Evolutionary conservation across 2,329 filamentous ascomycete genomes (phyloP).

Genomic region (Immersiporthe knoxdaviesiana): DNA sequence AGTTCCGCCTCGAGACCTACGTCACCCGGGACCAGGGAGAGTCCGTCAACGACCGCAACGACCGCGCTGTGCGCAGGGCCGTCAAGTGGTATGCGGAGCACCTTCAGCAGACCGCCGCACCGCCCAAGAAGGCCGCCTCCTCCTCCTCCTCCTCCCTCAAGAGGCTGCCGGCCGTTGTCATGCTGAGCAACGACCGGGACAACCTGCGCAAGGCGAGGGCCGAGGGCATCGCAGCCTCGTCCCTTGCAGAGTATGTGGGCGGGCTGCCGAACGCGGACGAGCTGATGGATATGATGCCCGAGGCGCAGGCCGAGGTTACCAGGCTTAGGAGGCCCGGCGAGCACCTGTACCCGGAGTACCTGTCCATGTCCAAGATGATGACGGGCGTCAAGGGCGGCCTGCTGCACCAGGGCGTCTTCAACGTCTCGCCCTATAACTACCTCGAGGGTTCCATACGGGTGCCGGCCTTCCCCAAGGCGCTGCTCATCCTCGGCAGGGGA

Average conservation of each 20-base stretch:
- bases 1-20: conserved; percentile 92
- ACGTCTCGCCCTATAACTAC: conserved; percentile 97
- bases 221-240: conserved; percentile 72
- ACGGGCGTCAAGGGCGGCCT: conserved; percentile 88
- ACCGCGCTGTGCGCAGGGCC: conserved; percentile 83
- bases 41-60: conserved; percentile 94
- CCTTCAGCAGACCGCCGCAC: conserved; percentile 63
- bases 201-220: conserved; percentile 81
- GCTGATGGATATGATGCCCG: conserved; percentile 90
- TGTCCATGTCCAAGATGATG: conserved; percentile 87
- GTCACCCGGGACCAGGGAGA: conserved; percentile 75
- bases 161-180: conserved; percentile 76
- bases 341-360: conserved; percentile 87
- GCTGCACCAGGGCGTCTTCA: conserved; percentile 93
- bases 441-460: conserved; percentile 91
- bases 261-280: conserved; percentile 82
- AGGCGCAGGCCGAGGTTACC: conserved; percentile 69
- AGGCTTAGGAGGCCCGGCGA: conserved; percentile 67
- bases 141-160: too few species aligned
- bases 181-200: conserved; percentile 91
- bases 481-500: conserved; percentile 89
- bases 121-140: too few species aligned
- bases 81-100: conserved; percentile 91
- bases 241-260: conserved; percentile 77
- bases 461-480: conserved; percentile 83